A percentile compares a stretch with the other conserved stretches of the same genome.
Conservation (phyloP, 345 rosid species). For the Eucalyptus victrix region DNA sequence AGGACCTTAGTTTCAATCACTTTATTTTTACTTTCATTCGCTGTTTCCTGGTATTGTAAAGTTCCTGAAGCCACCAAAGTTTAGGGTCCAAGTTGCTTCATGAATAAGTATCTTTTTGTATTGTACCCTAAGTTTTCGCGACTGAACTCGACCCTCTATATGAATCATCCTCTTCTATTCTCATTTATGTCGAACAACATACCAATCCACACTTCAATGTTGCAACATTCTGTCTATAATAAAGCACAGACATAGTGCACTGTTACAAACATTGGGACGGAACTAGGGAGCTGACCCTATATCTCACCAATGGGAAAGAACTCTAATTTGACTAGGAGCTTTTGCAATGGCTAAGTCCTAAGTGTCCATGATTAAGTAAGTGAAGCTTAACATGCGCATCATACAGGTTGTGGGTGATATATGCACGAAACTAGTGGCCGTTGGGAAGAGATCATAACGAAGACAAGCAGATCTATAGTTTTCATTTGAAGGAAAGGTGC, state of each 20-base stretch:
- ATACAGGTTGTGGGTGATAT: neutral
- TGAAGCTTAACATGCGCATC: neutral
- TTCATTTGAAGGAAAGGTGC: neutral
- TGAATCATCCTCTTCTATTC: neutral
- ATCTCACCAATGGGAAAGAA: neutral
- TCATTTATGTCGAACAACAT: neutral
- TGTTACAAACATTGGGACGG: neutral
- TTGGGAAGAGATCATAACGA: neutral
- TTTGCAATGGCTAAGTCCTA: neutral
- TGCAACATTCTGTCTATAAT: neutral
- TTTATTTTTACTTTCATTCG: neutral
- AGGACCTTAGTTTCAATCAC: neutral
- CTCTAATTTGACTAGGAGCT: neutral
- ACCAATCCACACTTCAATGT: neutral
- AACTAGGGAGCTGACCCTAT: neutral
- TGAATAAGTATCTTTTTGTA: neutral
- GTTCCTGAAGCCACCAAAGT: neutral
- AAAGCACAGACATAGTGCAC: neutral
- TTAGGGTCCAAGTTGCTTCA: neutral
- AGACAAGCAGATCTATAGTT: neutral
- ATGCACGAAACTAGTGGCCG: neutral
- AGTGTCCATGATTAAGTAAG: neutral
- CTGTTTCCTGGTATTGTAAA: neutral
- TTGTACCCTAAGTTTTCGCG: neutral
- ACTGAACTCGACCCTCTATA: neutral